These are phyloP conservation scores for Naganishia antarctica DNA, from an alignment of 768 basidiomycete genomes.

Conservation along the genomic window DNA sequence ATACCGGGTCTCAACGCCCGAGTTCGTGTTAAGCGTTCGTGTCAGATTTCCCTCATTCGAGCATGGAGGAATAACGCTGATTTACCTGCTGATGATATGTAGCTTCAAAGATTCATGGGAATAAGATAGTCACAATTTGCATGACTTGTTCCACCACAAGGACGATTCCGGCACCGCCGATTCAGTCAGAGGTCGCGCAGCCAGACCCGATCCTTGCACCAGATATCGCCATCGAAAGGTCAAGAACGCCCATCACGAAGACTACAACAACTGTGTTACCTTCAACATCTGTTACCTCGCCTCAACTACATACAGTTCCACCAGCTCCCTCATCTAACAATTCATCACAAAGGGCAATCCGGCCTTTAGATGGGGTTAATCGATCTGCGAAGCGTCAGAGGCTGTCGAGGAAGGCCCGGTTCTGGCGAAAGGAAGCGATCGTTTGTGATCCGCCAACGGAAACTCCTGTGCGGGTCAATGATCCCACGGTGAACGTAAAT, in stretches of 20 bases:
- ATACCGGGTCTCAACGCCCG: constrained; percentile 64
- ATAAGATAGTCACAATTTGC: constrained; percentile 8
- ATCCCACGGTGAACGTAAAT: neutral
- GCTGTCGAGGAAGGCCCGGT: neutral
- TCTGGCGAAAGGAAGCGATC: constrained; percentile 14
- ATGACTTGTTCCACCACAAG: neutral
- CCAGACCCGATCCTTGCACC: too few species aligned
- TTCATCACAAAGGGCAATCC: neutral
- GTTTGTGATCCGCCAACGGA: neutral
- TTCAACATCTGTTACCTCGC: too few species aligned
- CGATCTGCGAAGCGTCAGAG: neutral
- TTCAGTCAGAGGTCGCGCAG: neutral
- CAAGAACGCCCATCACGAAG: too few species aligned
- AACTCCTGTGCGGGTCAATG: too few species aligned
- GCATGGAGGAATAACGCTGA: neutral
- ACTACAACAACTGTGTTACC: too few species aligned
- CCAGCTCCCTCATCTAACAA: too few species aligned
- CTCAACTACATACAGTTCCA: too few species aligned
- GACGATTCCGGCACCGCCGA: constrained; percentile 17
- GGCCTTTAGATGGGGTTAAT: neutral
- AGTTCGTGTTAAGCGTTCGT: constrained; percentile 62
- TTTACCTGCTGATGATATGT: too few species aligned
- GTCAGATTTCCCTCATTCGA: neutral
- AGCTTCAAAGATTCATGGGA: constrained; percentile 5
- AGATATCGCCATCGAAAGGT: neutral